A percentile compares a stretch with the other conserved stretches of the same genome.
phyloP scores from a whole-genome alignment of 345 rosid genomes.

The Conringia planisiliqua region DNA sequence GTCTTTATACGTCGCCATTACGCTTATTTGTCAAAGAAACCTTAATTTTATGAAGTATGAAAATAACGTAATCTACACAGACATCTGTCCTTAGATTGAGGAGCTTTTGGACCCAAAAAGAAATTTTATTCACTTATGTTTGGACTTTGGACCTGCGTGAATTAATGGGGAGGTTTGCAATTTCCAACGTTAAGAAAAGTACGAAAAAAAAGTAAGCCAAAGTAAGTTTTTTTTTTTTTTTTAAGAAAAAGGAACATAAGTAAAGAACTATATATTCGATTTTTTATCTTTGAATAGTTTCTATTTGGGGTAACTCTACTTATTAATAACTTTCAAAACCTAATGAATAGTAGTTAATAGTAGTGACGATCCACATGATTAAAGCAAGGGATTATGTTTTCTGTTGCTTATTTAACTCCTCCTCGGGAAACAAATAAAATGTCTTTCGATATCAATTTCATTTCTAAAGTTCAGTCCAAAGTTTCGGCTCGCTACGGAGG shows the following conservation, averaged over 20 bases:
- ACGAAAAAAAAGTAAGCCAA: neutral
- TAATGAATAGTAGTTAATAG: neutral
- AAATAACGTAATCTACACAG: slow-evolving; percentile 3
- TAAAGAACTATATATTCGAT: neutral
- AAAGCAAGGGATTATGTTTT: neutral
- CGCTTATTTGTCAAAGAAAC: slow-evolving; percentile 19
- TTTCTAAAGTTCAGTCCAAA: neutral
- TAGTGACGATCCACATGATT: slow-evolving; percentile 23
- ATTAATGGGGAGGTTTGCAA: slow-evolving; percentile 13
- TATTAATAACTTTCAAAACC: neutral
- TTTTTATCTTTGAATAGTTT: neutral
- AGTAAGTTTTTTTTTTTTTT: too few species aligned
- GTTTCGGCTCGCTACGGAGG: slow-evolving; percentile 23
- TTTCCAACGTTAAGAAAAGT: slow-evolving; percentile 7
- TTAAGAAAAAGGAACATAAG: neutral
- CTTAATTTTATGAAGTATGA: slow-evolving; percentile 5
- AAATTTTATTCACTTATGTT: neutral
- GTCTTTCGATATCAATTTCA: neutral
- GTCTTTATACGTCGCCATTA: slow-evolving; percentile 6
- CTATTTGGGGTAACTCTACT: neutral
- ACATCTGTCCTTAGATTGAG: slow-evolving; percentile 33
- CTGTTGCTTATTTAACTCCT: neutral
- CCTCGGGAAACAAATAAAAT: neutral
- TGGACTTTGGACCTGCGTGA: slow-evolving; percentile 6
- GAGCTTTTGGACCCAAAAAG: slow-evolving; percentile 14